Base-by-base conservation (phyloP, 2,329 filamentous ascomycete species). In the Pseudopyrenochaeta lycopersici region DNA sequence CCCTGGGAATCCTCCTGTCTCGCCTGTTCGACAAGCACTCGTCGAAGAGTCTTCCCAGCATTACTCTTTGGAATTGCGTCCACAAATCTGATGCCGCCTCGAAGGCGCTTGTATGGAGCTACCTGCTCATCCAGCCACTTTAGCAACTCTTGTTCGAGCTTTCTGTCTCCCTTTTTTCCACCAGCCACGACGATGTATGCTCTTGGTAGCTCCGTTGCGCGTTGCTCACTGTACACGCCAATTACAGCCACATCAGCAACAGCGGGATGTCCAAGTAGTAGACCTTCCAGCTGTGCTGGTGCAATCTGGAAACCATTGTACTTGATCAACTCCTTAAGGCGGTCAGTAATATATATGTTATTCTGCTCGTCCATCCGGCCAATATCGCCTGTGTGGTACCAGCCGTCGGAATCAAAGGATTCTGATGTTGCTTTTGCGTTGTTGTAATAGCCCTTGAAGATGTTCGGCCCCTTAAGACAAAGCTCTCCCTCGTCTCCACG, bases 331-430 rank as follows among this genome's bases (percentile, higher is more conserved):
- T 64, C 68, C 42, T 72, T 72, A 10, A 66, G 66, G 4, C 92
- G 87, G 68, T 96, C 92, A 0, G 92, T 94, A 70, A 96, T 92
- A 77, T 87, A 95, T 64, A 95, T 89, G 67, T 94, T 90, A 21
- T 90, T 89, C 45, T 89, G 82, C 31, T 82, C 76, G 67, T 94
- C 89, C 23, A 27, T 27, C 9, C 4, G 23, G 7, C 90, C 90
- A 7, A 63, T 57, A 38, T 65, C 62, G 17, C 62, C 62, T 2
- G 62, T 65, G 7, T 59, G 50, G 7, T 62, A 54, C 62, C 62
- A 65, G n/a, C 36, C 9, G 1, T 27, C 17, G 1, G 90, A 91
- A 59, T 94, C 90, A 27, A 27, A 27, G 0, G 78, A 61, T 11
- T 29, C 21, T 1, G 88, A 88, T 54, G 93, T 86, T 0, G 88